Conservation (phyloP, 129 eudicot species). For the Saussurea involucrata region DNA sequence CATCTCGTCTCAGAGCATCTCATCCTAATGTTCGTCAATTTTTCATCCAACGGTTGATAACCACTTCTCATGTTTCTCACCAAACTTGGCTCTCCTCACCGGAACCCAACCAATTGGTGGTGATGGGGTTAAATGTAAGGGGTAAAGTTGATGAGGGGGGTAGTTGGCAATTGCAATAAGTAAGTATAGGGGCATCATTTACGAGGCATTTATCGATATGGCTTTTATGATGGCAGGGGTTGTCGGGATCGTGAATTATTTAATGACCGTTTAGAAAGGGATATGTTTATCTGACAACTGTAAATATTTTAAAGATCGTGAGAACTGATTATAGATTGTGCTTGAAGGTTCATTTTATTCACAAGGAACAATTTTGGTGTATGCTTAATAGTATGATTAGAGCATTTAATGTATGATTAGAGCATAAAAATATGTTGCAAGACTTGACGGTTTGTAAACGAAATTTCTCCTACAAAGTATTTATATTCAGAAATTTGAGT, state of each 20-base stretch:
- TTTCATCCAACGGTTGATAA: too few species aligned
- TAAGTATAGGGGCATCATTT: slow-evolving; percentile 14
- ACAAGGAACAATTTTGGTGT: neutral
- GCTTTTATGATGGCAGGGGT: slow-evolving; percentile 4
- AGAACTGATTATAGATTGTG: neutral
- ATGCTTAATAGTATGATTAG: neutral
- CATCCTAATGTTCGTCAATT: too few species aligned
- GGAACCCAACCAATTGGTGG: too few species aligned
- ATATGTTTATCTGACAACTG: neutral
- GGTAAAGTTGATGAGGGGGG: slow-evolving; percentile 1
- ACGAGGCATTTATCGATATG: neutral
- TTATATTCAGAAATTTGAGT: too few species aligned
- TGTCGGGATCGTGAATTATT: slow-evolving; percentile 5
- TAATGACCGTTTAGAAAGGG: neutral
- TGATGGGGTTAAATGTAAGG: neutral
- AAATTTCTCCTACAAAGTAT: too few species aligned
- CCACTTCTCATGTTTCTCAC: too few species aligned
- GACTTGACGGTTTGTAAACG: neutral
- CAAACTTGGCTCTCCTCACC: too few species aligned
- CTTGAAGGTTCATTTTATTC: neutral
- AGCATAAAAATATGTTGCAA: neutral
- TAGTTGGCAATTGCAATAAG: slow-evolving; percentile 22
- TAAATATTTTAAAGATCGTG: neutral
- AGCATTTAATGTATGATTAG: neutral
- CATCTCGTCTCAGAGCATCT: too few species aligned